A percentile compares a stretch with the other conserved stretches of the same genome.
Evolutionary conservation across 352 stramenopile genomes (phyloP).

Genomic region (Stephanocyclus meneghinianus): DNA sequence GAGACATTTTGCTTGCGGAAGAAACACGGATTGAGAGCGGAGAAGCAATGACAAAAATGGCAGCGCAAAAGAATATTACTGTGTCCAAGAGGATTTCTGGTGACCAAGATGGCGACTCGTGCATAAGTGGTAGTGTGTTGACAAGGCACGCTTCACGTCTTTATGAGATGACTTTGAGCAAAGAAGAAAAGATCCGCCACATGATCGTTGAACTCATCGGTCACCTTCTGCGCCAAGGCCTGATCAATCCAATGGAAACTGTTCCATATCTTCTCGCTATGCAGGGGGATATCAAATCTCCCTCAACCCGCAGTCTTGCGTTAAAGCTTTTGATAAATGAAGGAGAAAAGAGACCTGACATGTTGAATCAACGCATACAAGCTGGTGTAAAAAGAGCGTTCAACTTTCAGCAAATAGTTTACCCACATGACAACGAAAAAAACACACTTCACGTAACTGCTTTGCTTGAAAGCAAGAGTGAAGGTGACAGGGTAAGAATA

Average conservation of each 20-base stretch:
- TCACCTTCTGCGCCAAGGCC: conserved; percentile 82
- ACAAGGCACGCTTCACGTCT: conserved; percentile 74
- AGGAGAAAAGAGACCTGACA: conserved; percentile 81
- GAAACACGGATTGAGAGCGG: conserved; percentile 79
- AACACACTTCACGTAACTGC: conserved; percentile 39
- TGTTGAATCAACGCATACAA: conserved; percentile 75
- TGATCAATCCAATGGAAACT: conserved; percentile 85
- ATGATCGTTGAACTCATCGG: conserved; percentile 79
- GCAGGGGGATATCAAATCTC: conserved; percentile 78
- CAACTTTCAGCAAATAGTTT: conserved; percentile 72
- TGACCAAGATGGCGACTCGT: conserved; percentile 84
- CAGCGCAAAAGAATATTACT: conserved; percentile 66
- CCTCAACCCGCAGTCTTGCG: conserved; percentile 65
- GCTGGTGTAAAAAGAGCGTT: conserved; percentile 75
- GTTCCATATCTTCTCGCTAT: conserved; percentile 80
- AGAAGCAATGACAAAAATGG: conserved; percentile 73
- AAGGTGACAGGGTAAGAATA: conserved; percentile 26
- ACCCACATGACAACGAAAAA: conserved; percentile 48
- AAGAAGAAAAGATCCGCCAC: conserved; percentile 68
- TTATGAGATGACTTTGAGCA: conserved; percentile 75
- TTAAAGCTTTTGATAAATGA: conserved; percentile 77
- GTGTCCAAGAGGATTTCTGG: conserved; percentile 79
- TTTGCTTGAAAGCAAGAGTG: conserved; percentile 30
- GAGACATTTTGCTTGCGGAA: conserved; percentile 77
- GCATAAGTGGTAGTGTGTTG: conserved; percentile 78